These are phyloP conservation scores for Endocalyx cinctus DNA, from an alignment of 2,329 filamentous ascomycete species.

Conservation along the genomic window DNA sequence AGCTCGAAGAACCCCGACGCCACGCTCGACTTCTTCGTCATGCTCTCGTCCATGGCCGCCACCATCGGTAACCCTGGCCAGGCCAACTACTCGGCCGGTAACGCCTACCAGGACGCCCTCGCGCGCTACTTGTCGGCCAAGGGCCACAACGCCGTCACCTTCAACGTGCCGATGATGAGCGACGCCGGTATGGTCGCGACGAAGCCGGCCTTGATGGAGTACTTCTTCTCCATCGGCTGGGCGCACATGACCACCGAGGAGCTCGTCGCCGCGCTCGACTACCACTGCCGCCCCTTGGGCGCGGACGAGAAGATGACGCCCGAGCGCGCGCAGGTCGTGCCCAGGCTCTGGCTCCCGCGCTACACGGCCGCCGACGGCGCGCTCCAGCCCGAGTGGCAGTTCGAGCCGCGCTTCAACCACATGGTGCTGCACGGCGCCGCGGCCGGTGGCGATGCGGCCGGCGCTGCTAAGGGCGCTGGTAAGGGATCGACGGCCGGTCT, in stretches of 20 bases:
- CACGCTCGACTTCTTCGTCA: not conserved
- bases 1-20: not conserved
- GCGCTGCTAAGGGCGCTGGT: not conserved
- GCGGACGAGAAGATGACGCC: not conserved
- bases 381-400: conserved; percentile 4
- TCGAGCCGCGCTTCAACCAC: conserved; percentile 5
- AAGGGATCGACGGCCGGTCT: not conserved
- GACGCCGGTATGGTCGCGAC: not conserved
- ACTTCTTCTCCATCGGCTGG: not conserved
- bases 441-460: not conserved
- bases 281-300: not conserved
- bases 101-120: not conserved
- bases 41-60: conserved; percentile 1
- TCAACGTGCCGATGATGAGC: not conserved
- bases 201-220: not conserved
- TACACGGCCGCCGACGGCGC: conserved; percentile 4
- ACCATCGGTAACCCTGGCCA: not conserved
- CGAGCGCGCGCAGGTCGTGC: conserved; percentile 4
- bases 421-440: conserved; percentile 3
- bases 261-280: not conserved
- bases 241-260: not conserved
- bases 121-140: not conserved
- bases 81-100: not conserved
- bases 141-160: not conserved
- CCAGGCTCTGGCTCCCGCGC: conserved; percentile 6